Evolutionary conservation across 2,329 filamentous ascomycete species (phyloP), one percentile per base, ranked within the genome.

Genomic region (Didymellaceae sp.): DNA sequence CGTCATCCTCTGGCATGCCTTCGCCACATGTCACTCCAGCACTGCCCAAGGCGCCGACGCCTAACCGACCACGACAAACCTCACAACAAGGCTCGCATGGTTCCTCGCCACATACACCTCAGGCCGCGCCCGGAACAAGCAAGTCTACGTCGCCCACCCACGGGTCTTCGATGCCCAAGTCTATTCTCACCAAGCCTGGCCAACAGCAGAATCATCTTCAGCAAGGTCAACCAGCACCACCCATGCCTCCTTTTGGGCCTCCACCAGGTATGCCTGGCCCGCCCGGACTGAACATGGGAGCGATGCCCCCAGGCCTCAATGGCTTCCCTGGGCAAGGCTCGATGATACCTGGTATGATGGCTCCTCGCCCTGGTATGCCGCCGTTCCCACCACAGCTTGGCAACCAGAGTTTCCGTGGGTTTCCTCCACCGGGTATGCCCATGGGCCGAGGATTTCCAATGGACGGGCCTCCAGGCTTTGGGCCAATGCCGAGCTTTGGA

Each of bases 1-100:
- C 77, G 22, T 72, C 70, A 17, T 73, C 75, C 24, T 75, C 77
- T 13, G 76, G 75, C 52, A 81, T 87, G 57, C 84, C 86, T 38
- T 97, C 93, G 13, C 93, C 93, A 6, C 90, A 91, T 68, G 83
- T 93, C 41, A 94, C 90, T 25, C 93, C 94, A 6, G 87, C 86
- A 20, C 76, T 96, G 37, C 86, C 91, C 10, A 96, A 96, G 71
- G 86, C 87, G 16, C 86, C 91, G 5, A 92, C 90, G 10, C 90
- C 91, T 7, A 87, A 86, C 58, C 88, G 89, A 55, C 82, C 86
- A 28, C 86, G 90, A 46, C 89, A 92, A 54, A 76, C 84, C 37
- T 94, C 91, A 7, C 90, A 95, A 57, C 91, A 94, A 69, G 87
- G 86, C 20, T 85, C 85, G 8, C 84, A 86, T 67, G 79, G 83